Conservation (phyloP, 768 basidiomycete genomes). For the Agrocybe praecox region DNA sequence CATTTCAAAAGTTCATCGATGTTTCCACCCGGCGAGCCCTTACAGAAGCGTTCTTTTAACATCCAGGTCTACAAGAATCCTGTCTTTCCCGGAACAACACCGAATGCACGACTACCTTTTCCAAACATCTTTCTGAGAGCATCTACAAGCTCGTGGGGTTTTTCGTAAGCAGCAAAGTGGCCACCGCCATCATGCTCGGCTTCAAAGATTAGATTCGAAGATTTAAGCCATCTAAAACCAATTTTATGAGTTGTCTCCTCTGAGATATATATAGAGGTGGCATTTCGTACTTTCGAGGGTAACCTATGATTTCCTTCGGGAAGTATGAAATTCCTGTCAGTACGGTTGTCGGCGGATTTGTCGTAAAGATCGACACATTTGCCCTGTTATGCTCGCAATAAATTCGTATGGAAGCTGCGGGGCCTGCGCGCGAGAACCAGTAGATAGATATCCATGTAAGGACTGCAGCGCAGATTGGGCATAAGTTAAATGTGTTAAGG, state of each 20-base stretch:
- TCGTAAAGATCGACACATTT: conserved; percentile 7
- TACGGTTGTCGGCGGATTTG: conserved; percentile 22
- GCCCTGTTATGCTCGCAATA: conserved; percentile 50
- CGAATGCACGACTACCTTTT: conserved; percentile 48
- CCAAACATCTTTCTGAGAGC: conserved; percentile 63
- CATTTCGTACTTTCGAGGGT: conserved; percentile 31
- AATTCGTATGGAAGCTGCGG: conserved; percentile 57
- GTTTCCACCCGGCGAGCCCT: too few relatives aligned
- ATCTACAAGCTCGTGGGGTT: conserved; percentile 45
- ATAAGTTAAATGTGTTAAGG: not conserved
- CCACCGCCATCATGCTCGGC: conserved; percentile 52
- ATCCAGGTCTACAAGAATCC: conserved; percentile 36
- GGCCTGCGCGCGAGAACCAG: conserved; percentile 59
- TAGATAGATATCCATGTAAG: conserved; percentile 62
- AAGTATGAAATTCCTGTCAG: conserved; percentile 55
- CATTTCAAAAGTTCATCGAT: too few relatives aligned
- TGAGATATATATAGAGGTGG: too few relatives aligned
- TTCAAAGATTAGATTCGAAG: conserved; percentile 44
- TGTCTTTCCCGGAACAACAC: conserved; percentile 43
- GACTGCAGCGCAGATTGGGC: conserved; percentile 35
- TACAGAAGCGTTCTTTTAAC: too few relatives aligned
- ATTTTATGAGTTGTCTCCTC: conserved; percentile 3
- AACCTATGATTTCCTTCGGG: conserved; percentile 43
- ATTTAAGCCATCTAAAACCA: conserved; percentile 41
- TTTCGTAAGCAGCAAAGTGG: conserved; percentile 60